phyloP scores from a whole-genome alignment of 805 yeast species.

The Cyberlindnera amylophila region DNA sequence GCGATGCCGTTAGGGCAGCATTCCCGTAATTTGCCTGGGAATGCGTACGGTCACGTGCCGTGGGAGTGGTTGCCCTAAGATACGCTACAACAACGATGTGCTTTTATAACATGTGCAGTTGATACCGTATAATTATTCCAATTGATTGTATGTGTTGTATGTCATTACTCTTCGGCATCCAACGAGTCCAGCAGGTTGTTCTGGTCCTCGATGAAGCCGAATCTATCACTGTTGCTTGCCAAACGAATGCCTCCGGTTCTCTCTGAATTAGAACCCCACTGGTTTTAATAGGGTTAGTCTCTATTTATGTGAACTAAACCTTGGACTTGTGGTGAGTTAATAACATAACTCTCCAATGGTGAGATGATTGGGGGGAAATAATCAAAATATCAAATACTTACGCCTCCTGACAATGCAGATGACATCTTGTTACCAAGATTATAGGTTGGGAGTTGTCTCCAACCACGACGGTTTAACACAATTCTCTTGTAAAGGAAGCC shows the following conservation, averaged over 20 bases:
- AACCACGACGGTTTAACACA: conserved; percentile 34
- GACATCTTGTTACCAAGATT: conserved; percentile 24
- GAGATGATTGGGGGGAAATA: neutral
- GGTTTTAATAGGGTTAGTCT: conserved; percentile 2
- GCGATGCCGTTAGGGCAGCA: no score
- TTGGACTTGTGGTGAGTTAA: conserved; percentile 15
- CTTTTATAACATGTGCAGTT: no score
- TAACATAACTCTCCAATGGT: conserved; percentile 5
- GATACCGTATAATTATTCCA: no score
- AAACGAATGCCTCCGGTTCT: conserved; percentile 18
- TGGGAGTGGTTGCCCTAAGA: no score
- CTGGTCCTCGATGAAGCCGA: conserved; percentile 37
- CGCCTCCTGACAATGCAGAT: conserved; percentile 25
- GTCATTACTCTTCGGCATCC: conserved; percentile 26
- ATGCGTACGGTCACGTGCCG: conserved; percentile 1
- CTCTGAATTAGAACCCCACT: conserved; percentile 14
- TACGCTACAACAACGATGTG: no score
- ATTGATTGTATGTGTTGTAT: neutral
- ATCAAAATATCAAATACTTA: conserved; percentile 23
- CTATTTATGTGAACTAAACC: conserved; percentile 2
- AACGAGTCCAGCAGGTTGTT: conserved; percentile 38
- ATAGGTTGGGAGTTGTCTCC: conserved; percentile 33
- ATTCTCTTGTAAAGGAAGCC: conserved; percentile 35
- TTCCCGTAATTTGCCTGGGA: no score
- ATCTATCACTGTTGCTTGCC: conserved; percentile 28